These are phyloP conservation scores for Hypoxylon fragiforme DNA, from an alignment of 495 filamentous ascomycete species.

Conservation along the genomic window DNA sequence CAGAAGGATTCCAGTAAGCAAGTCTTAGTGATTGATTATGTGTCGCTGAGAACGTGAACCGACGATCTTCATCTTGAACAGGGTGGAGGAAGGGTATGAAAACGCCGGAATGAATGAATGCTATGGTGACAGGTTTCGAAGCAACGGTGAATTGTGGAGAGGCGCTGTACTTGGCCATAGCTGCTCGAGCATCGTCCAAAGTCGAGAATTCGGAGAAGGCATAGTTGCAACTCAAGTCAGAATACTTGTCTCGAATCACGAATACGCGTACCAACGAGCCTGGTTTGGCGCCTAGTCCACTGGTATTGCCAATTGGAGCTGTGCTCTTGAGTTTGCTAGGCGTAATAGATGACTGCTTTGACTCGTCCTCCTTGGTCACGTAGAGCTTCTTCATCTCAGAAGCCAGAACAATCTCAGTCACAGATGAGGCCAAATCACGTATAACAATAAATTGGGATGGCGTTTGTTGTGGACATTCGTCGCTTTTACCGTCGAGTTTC, in stretches of 20 bases:
- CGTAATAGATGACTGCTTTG: slow-evolving; percentile 43
- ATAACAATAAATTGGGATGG: slow-evolving; percentile 84
- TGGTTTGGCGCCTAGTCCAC: slow-evolving; percentile 70
- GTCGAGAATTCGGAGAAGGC: slow-evolving; percentile 90
- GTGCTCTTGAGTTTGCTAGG: slow-evolving; percentile 67
- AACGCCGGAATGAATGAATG: slow-evolving; percentile 84
- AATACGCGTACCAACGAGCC: slow-evolving; percentile 77
- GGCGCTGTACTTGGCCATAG: slow-evolving; percentile 71
- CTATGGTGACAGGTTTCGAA: slow-evolving; percentile 72
- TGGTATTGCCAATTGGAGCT: slow-evolving; percentile 73
- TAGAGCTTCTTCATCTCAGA: slow-evolving; percentile 81
- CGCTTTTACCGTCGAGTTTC: slow-evolving; percentile 72
- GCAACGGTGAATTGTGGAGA: slow-evolving; percentile 85
- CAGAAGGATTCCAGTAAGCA: slow-evolving; percentile 84
- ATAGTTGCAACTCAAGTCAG: slow-evolving; percentile 80
- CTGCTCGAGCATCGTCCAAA: slow-evolving; percentile 74
- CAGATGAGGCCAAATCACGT: slow-evolving; percentile 70
- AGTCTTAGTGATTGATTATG: slow-evolving; percentile 70
- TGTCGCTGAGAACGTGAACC: slow-evolving; percentile 73
- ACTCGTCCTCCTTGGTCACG: slow-evolving; percentile 53
- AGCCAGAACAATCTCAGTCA: slow-evolving; percentile 76
- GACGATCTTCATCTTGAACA: slow-evolving; percentile 51
- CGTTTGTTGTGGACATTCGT: slow-evolving; percentile 71
- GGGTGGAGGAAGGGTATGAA: slow-evolving; percentile 76
- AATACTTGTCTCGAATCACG: slow-evolving; percentile 73